Evolutionary conservation across 129 eudicot species (phyloP).

Genomic region (Helichrysum umbraculigerum): DNA sequence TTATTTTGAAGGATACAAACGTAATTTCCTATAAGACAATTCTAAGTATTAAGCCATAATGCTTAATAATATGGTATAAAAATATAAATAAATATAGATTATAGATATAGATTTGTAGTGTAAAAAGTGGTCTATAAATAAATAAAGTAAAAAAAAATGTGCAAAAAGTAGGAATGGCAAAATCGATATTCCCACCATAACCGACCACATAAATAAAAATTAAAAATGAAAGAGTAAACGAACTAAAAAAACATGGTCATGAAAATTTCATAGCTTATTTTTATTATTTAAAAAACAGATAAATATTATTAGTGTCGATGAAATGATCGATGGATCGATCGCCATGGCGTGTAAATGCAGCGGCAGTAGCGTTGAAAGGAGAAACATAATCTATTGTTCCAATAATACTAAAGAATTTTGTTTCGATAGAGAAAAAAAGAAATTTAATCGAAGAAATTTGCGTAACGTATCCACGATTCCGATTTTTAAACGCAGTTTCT

Average conservation of each 20-base stretch:
- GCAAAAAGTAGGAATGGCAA: too few species aligned
- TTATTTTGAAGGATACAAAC: too few species aligned
- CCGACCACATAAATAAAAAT: conserved; percentile 16
- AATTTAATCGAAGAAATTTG: conserved; percentile 24
- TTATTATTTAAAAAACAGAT: not conserved
- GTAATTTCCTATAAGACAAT: too few species aligned
- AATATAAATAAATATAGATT: too few species aligned
- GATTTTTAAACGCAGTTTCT: conserved; percentile 25
- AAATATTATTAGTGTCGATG: conserved; percentile 8
- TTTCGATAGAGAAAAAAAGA: conserved; percentile 29
- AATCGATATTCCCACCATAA: conserved; percentile 4
- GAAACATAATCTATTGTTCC: conserved; percentile 22
- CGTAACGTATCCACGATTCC: conserved; percentile 35
- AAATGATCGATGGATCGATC: conserved; percentile 39
- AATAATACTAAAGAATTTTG: conserved; percentile 22
- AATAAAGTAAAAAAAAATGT: too few species aligned
- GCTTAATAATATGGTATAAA: too few species aligned
- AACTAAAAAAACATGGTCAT: conserved; percentile 27
- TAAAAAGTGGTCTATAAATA: too few species aligned
- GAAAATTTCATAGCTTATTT: conserved; percentile 24
- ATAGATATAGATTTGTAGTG: too few species aligned
- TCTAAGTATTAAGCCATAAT: too few species aligned
- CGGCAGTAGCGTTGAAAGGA: conserved; percentile 26
- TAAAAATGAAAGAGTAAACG: not conserved
- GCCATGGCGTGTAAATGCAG: conserved; percentile 54